Percentiles rank a stretch among this genome's conserved stretches.
phyloP scores from a whole-genome alignment of 225 moss, liverwort and hornwort species.

The Physcomitrium patens region DNA sequence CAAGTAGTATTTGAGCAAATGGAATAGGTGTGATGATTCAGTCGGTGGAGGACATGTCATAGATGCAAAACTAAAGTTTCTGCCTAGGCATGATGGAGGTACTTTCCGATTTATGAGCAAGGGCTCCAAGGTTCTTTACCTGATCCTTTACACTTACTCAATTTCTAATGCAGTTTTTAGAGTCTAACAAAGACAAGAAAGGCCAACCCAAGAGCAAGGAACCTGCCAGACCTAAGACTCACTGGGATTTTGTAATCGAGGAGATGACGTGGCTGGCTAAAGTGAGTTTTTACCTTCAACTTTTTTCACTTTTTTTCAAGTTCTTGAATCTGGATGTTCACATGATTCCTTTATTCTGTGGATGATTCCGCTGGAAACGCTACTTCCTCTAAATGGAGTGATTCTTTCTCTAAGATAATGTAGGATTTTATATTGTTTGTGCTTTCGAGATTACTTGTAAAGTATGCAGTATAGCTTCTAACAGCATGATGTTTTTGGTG shows the following conservation, averaged over 20 bases:
- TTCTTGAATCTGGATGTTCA: not conserved
- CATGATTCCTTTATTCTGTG: not conserved
- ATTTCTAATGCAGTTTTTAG: slow-evolving; percentile 48
- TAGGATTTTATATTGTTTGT: not conserved
- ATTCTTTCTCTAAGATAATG: not conserved
- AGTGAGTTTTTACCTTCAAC: slow-evolving; percentile 48
- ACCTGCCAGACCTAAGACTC: slow-evolving; percentile 81
- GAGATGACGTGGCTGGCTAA: slow-evolving; percentile 99
- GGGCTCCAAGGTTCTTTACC: slow-evolving; percentile 1
- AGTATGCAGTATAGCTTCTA: not conserved
- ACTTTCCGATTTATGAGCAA: not conserved
- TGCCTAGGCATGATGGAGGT: not conserved
- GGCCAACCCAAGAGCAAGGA: slow-evolving; percentile 85
- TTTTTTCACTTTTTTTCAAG: not conserved
- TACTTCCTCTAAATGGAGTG: not conserved
- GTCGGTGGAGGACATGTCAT: not conserved
- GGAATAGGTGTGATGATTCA: not conserved
- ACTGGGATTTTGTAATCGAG: slow-evolving; percentile 98
- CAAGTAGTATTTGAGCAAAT: not conserved
- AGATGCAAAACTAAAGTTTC: not conserved
- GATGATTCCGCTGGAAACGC: not conserved
- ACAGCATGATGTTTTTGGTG: slow-evolving; percentile 20
- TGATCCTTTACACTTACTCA: not conserved
- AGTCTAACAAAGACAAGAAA: slow-evolving; percentile 69
- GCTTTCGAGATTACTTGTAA: not conserved